Evolutionary conservation across 163 green algal species (phyloP).

Genomic region (Chlorella variabilis): DNA sequence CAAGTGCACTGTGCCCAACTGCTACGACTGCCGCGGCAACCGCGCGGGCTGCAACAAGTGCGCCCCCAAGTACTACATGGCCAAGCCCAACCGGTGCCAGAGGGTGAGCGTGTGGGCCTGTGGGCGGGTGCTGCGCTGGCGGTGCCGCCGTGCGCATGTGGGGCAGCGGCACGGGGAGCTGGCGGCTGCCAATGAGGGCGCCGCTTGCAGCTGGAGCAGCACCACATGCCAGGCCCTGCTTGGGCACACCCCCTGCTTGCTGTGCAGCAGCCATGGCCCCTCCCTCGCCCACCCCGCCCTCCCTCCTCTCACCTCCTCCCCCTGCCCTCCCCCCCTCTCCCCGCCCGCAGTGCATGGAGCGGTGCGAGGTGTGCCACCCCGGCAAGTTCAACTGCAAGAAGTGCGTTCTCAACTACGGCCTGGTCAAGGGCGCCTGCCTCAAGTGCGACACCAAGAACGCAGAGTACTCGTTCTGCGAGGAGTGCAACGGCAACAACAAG

Average conservation of each 20-base stretch:
- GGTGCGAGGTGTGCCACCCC: not conserved
- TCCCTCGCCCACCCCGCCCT: too few species aligned
- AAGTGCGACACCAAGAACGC: not conserved
- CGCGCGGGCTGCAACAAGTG: not conserved
- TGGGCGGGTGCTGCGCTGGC: too few species aligned
- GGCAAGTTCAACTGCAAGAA: not conserved
- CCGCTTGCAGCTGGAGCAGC: too few species aligned
- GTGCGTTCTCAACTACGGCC: constrained; percentile 2
- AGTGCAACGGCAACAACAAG: not conserved
- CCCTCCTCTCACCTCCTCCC: not conserved
- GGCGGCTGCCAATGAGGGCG: too few species aligned
- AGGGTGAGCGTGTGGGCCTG: not conserved
- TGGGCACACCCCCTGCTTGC: too few species aligned
- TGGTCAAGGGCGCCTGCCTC: not conserved
- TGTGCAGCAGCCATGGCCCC: too few species aligned
- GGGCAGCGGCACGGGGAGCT: too few species aligned
- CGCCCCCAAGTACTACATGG: not conserved
- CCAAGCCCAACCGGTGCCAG: not conserved
- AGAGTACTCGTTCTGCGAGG: not conserved
- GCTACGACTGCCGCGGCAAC: not conserved
- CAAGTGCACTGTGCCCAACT: not conserved
- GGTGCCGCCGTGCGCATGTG: too few species aligned
- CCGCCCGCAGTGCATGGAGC: constrained; percentile 11
- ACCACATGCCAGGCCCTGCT: too few species aligned
- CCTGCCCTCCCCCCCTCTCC: too few species aligned